Evolutionary conservation across 495 filamentous ascomycete species (phyloP).

Genomic region (Neurospora tetraspora): DNA sequence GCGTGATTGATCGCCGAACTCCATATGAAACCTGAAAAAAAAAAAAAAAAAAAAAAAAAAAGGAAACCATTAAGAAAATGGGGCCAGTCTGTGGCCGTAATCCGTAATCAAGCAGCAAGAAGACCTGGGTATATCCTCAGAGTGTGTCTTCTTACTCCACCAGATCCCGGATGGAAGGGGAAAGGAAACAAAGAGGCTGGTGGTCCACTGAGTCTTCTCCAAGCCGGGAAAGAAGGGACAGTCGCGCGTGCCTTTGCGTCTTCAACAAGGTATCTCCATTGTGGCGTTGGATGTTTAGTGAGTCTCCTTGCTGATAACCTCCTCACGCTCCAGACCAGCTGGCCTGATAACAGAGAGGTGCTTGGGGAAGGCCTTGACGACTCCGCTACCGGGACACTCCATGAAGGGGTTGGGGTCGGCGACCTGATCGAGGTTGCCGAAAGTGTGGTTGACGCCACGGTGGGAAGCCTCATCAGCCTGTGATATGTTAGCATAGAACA

Average conservation of each 20-base stretch:
- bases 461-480: constrained; percentile 86
- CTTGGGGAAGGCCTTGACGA: constrained; percentile 31
- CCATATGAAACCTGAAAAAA: not conserved
- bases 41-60: not conserved
- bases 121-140: not conserved
- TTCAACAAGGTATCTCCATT: not conserved
- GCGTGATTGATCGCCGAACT: not conserved
- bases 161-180: not conserved
- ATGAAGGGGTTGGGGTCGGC: constrained; percentile 82
- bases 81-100: not conserved
- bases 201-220: not conserved
- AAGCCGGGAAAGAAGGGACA: not conserved
- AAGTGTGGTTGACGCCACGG: constrained; percentile 88
- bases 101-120: not conserved
- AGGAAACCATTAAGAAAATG: not conserved
- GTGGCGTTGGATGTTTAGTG: not conserved
- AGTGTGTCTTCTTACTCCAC: not conserved
- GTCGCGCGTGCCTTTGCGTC: not conserved
- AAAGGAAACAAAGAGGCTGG: not conserved
- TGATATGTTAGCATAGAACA: not conserved
- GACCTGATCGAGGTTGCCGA: constrained; percentile 73
- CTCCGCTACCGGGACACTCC: constrained; percentile 32
- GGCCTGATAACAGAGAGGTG: constrained; percentile 55
- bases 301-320: constrained; percentile 35
- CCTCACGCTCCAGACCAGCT: constrained; percentile 70